These are phyloP conservation scores for Fusarium pseudoanthophilum DNA, from an alignment of 2,329 filamentous ascomycete species.

Conservation along the genomic window DNA sequence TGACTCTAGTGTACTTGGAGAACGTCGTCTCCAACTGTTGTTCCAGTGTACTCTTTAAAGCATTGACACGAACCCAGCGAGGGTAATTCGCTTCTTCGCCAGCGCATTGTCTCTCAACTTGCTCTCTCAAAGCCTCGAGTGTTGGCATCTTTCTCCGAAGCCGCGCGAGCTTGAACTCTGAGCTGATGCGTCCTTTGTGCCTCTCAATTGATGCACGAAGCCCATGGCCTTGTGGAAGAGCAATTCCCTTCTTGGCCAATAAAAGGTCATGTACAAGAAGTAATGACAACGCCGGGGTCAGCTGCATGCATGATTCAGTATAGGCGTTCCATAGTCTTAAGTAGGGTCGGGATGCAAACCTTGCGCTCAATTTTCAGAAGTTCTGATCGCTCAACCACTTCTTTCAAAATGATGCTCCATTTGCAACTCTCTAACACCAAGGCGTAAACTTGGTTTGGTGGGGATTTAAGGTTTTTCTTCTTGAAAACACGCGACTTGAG, in stretches of 20 bases:
- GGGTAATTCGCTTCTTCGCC: conserved; percentile 71
- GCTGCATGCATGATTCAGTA: conserved; percentile 58
- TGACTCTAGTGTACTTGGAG: conserved; percentile 66
- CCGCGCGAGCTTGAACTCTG: conserved; percentile 84
- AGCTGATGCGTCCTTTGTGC: conserved; percentile 82
- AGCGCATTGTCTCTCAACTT: conserved; percentile 63
- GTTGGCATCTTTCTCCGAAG: conserved; percentile 77
- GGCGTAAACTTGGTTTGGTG: conserved; percentile 85
- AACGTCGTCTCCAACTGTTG: conserved; percentile 83
- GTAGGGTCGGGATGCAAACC: conserved; percentile 59
- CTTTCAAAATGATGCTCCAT: conserved; percentile 87
- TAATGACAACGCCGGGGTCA: conserved; percentile 82
- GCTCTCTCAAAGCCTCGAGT: conserved; percentile 71
- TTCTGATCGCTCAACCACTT: conserved; percentile 85
- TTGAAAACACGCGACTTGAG: conserved; percentile 87
- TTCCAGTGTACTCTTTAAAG: conserved; percentile 75
- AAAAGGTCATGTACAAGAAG: conserved; percentile 89
- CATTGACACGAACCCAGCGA: conserved; percentile 93
- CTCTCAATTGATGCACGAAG: conserved; percentile 79
- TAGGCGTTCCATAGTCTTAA: not conserved
- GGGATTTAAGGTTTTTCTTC: conserved; percentile 78
- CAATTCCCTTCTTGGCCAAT: conserved; percentile 82
- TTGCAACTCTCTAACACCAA: conserved; percentile 87
- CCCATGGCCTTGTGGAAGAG: conserved; percentile 81
- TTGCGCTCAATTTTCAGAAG: conserved; percentile 85